Conservation (phyloP, 805 yeast genomes). For the Helenozyma baotianmanensis region DNA sequence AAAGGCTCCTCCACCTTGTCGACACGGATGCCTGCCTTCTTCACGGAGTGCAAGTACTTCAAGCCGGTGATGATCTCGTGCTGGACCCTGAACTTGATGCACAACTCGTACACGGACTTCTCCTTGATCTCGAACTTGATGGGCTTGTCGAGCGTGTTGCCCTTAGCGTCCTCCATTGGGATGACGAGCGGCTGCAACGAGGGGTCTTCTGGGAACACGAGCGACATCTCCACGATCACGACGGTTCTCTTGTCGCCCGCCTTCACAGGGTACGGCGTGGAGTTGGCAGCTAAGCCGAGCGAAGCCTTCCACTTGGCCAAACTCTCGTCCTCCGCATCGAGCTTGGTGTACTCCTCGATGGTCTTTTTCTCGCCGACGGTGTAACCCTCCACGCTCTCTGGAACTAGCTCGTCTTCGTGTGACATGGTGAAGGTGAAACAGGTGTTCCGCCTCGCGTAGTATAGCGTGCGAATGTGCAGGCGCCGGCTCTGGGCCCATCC, state of each 20-base stretch:
- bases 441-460: not conserved
- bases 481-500: too few relatives aligned
- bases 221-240: conserved; percentile 71
- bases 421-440: too few relatives aligned
- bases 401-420: conserved; percentile 52
- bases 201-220: conserved; percentile 62
- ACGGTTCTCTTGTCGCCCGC: conserved; percentile 74
- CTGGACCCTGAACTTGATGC: conserved; percentile 76
- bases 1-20: conserved; percentile 83
- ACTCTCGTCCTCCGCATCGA: conserved; percentile 89
- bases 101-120: conserved; percentile 65
- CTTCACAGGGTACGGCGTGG: conserved; percentile 53
- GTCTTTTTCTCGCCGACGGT: conserved; percentile 68
- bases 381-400: conserved; percentile 63
- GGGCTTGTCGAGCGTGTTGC: conserved; percentile 55
- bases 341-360: conserved; percentile 71
- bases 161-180: conserved; percentile 56
- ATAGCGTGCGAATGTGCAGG: too few relatives aligned
- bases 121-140: conserved; percentile 76
- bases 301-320: conserved; percentile 89
- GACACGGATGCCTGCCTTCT: conserved; percentile 82
- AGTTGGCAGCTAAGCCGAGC: conserved; percentile 63
- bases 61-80: conserved; percentile 90
- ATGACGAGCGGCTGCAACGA: conserved; percentile 55
- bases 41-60: conserved; percentile 77